Evolutionary conservation across 306 rosid species (phyloP).

Genomic region (Urtica urens): DNA sequence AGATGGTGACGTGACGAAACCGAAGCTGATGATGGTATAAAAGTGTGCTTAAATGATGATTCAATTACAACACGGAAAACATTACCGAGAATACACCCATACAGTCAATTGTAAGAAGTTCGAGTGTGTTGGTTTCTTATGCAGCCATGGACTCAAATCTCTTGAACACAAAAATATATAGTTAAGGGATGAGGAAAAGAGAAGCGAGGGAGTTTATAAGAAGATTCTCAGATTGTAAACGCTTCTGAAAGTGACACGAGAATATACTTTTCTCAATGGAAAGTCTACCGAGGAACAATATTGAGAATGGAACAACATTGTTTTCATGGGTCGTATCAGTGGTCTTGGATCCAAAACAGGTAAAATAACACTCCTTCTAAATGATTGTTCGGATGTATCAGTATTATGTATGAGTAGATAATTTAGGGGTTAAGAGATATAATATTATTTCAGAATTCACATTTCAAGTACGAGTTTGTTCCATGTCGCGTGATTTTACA

Average conservation of each 20-base stretch:
- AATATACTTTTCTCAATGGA: slow-evolving; percentile 29
- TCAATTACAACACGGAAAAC: slow-evolving; percentile 37
- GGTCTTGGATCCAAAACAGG: too few species aligned
- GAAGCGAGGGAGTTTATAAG: slow-evolving; percentile 51
- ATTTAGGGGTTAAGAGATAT: too few species aligned
- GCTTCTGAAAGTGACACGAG: slow-evolving; percentile 35
- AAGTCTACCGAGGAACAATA: slow-evolving; percentile 30
- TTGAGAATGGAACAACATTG: slow-evolving; percentile 25
- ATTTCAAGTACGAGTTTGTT: too few species aligned
- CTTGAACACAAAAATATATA: slow-evolving; percentile 51
- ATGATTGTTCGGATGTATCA: too few species aligned
- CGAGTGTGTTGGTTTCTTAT: slow-evolving; percentile 47
- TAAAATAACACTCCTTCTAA: too few species aligned
- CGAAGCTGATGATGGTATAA: slow-evolving; percentile 51
- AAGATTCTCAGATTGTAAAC: slow-evolving; percentile 33
- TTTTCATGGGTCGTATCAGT: too few species aligned
- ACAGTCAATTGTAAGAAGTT: slow-evolving; percentile 48
- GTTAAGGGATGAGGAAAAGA: slow-evolving; percentile 54
- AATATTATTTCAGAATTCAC: too few species aligned
- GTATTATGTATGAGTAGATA: too few species aligned
- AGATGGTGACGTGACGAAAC: slow-evolving; percentile 39
- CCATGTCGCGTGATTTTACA: too few species aligned
- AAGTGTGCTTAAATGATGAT: slow-evolving; percentile 20
- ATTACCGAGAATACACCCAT: slow-evolving; percentile 32
- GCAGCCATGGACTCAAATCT: slow-evolving; percentile 58